Percentiles rank a stretch among this genome's conserved stretches.
Evolutionary conservation across 1,284 basidiomycete species (phyloP).

Genomic region (Cutaneotrichosporon mucoides): DNA sequence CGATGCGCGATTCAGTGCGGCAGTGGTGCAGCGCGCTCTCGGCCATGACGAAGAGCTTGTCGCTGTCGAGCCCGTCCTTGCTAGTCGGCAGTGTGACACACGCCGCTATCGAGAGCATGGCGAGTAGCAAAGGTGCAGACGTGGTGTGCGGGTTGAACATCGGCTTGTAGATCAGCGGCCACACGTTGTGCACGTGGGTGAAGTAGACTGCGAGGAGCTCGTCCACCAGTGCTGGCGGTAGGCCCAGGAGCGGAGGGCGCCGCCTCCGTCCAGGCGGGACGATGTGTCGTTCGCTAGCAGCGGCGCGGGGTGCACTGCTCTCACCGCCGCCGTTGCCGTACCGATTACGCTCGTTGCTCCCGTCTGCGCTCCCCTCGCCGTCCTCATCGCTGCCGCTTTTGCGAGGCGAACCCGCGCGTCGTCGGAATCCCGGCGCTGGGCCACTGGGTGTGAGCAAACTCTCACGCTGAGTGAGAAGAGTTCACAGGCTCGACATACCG

Average conservation of each 20-base stretch:
- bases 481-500: conserved; percentile 17
- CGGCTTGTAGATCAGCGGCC: conserved; percentile 47
- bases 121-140: conserved; percentile 32
- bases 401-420: conserved; percentile 5
- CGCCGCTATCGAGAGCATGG: conserved; percentile 41
- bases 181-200: conserved; percentile 44
- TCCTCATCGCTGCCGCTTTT: conserved; percentile 2
- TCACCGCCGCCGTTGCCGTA: neutral
- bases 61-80: conserved; percentile 63
- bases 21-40: conserved; percentile 31
- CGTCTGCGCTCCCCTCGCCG: neutral
- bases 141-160: conserved; percentile 38
- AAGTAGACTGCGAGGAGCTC: conserved; percentile 40
- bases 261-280: conserved; percentile 8
- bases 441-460: conserved; percentile 7
- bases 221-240: conserved; percentile 29
- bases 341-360: neutral
- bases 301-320: neutral
- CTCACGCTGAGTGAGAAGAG: too few relatives aligned
- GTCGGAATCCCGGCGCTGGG: conserved; percentile 16
- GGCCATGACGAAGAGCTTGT: conserved; percentile 53
- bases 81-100: conserved; percentile 49
- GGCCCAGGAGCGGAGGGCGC: conserved; percentile 21
- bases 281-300: neutral
- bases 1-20: conserved; percentile 31